Evolutionary conservation across 169 alveolate genomes (phyloP), one percentile per base, ranked within the genome.

Genomic region (Plasmodium adleri): DNA sequence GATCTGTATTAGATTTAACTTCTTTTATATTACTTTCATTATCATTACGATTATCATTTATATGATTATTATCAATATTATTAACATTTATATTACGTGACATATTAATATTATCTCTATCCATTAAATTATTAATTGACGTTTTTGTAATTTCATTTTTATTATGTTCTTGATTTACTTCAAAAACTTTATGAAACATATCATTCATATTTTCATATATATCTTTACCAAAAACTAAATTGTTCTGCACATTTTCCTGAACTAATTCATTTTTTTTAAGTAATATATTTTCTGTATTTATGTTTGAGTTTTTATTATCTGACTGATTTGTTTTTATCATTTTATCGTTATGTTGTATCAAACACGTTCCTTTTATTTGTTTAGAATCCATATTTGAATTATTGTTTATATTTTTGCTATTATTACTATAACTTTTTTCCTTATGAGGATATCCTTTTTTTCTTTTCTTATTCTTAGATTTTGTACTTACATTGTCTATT

Each of bases 161-260:
- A 59, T 32, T 67, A 74, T 32, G 59, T 74, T 60, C 15, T 52
- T 28, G 59, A 0, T 64, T 78, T 56, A 49, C 78, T 58, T 64
- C 66, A 13, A 28, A 26, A 22, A 59, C 73, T n/a, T 50, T 71
- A 49, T 66, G 72, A n/a, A 64, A 22, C 24, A 43, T 24, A n/a
- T 78, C 54, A 45, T 78, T 78, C n/a, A 78, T 66, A 58, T 58
- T 64, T 78, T 78, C 89, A 59, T 64, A 66, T 15, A 64, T 63
- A 39, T 50, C 64, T 66, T 64, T 28, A 24, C 89, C 89, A 43
- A 78, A 66, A 45, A 78, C 89, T 67, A 78, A 58, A 47, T 43
- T 22, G 28, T 78, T 66, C 13, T 71, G 20, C 67, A 28, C 52
- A 32, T 58, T 43, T 28, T 52, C 71, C 54, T 22, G 15, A 26